Conservation (phyloP, 768 basidiomycete genomes). For the Russula vinacea region DNA sequence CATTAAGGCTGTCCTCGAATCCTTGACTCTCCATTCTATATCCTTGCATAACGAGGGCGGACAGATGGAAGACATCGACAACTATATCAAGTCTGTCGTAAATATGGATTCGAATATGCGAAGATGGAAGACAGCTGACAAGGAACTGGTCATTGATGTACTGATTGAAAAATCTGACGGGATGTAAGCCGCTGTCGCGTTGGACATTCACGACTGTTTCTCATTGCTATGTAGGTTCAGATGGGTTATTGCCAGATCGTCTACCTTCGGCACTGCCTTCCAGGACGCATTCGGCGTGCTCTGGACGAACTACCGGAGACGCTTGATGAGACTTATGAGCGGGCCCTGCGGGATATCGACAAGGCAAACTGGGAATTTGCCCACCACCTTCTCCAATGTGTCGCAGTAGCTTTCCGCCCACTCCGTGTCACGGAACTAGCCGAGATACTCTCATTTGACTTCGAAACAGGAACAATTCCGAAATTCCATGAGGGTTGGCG, state of each 20-base stretch:
- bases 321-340: constrained; percentile 3
- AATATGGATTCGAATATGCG: background rate
- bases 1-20: constrained; percentile 2
- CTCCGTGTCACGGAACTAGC: background rate
- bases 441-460: constrained; percentile 1
- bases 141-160: background rate
- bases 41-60: background rate
- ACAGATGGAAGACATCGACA: background rate
- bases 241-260: background rate
- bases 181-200: background rate
- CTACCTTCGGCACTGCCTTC: constrained; percentile 1
- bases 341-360: background rate
- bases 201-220: background rate
- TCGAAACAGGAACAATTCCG: background rate
- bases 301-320: constrained; percentile 1
- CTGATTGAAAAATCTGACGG: background rate
- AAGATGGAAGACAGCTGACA: background rate
- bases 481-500: constrained; percentile 3
- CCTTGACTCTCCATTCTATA: background rate
- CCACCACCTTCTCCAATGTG: constrained; percentile 2
- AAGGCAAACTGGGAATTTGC: background rate
- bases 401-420: constrained; percentile 1
- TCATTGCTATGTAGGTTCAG: background rate
- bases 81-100: background rate
- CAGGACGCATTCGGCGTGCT: background rate